Evolutionary conservation across 2,329 filamentous ascomycete species (phyloP).

Genomic region (Penicillium sp.): DNA sequence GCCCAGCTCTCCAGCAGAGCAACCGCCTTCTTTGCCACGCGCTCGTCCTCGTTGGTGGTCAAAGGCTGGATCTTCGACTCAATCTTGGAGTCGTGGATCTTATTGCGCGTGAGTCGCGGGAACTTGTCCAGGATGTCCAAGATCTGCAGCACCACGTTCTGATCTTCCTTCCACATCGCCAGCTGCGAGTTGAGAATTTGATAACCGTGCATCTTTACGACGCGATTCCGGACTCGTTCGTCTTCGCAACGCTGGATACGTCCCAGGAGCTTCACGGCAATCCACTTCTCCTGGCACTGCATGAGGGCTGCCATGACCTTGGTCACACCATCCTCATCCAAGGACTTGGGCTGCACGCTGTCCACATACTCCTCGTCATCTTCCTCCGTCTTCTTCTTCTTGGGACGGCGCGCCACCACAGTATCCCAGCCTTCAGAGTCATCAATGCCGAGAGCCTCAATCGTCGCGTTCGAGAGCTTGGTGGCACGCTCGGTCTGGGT

Average conservation of each 20-base stretch:
- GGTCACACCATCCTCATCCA: conserved; percentile 78
- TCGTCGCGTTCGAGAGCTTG: conserved; percentile 80
- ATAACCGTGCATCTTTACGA: conserved; percentile 96
- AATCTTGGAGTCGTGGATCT: conserved; percentile 94
- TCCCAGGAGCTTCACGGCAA: conserved; percentile 86
- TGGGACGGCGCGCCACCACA: conserved; percentile 78
- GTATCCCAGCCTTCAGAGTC: conserved; percentile 90
- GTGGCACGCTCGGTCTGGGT: conserved; percentile 95
- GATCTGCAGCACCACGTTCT: conserved; percentile 83
- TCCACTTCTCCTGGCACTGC: conserved; percentile 99
- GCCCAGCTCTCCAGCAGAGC: conserved; percentile 78
- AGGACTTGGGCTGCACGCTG: conserved; percentile 71
- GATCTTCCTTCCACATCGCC: conserved; percentile 78
- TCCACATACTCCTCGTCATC: conserved; percentile 96
- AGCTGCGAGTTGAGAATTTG: conserved; percentile 86
- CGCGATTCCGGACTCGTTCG: conserved; percentile 77
- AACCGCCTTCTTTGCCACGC: conserved; percentile 67
- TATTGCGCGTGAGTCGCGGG: conserved; percentile 88
- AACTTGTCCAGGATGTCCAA: conserved; percentile 84
- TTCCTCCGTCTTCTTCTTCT: conserved; percentile 86
- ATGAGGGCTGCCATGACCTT: conserved; percentile 96
- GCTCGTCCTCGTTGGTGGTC: conserved; percentile 63
- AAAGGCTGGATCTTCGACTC: conserved; percentile 73
- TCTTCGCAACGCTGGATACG: conserved; percentile 85
- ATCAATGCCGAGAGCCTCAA: conserved; percentile 93